Evolutionary conservation across 2,329 filamentous ascomycete species (phyloP).

Genomic region (Hypoxylon sp.): DNA sequence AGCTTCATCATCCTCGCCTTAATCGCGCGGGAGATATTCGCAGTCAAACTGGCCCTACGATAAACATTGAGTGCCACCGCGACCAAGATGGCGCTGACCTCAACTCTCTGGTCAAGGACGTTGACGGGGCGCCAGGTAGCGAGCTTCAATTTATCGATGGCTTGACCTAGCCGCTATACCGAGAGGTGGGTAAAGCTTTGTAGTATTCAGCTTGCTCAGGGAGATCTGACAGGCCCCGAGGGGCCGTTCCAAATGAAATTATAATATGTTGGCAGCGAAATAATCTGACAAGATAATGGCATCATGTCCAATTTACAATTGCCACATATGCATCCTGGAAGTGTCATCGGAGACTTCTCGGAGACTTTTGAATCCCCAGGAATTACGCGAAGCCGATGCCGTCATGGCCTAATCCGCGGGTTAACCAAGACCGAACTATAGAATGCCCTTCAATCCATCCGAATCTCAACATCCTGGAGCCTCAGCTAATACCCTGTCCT

Average conservation of each 20-base stretch:
- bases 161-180: not conserved
- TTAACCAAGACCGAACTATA: not conserved
- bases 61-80: not conserved
- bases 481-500: not conserved
- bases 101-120: not conserved
- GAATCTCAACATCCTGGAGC: not conserved
- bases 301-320: not conserved
- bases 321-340: not conserved
- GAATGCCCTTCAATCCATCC: not conserved
- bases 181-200: not conserved
- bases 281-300: not conserved
- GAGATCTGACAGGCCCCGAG: not conserved
- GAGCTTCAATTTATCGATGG: not conserved
- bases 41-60: not conserved
- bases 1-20: not conserved
- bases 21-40: not conserved
- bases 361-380: conserved; percentile 1
- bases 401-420: not conserved
- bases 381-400: not conserved
- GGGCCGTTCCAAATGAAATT: not conserved
- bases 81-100: not conserved
- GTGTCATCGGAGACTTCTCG: conserved; percentile 19
- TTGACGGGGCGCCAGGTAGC: not conserved
- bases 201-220: not conserved
- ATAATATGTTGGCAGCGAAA: not conserved